Percentiles rank a stretch among this genome's conserved stretches.
These are phyloP conservation scores for Neonectria sp. DNA, from an alignment of 2,329 filamentous ascomycete species.

Conservation along the genomic window DNA sequence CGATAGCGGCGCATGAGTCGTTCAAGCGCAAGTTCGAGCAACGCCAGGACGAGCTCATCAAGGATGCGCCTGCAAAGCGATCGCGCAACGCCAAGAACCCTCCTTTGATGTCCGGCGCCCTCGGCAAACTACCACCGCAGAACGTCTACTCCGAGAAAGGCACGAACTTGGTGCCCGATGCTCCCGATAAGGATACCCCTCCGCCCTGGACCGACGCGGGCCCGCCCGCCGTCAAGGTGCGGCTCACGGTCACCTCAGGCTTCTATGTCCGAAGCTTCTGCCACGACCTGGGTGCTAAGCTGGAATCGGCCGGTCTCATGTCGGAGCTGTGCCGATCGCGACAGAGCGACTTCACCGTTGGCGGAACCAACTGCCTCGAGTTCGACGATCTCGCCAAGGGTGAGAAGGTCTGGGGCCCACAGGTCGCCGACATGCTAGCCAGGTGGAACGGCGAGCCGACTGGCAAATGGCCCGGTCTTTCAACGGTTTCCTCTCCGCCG, in stretches of 20 bases:
- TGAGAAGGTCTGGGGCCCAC: constrained; percentile 86
- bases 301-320: constrained; percentile 90
- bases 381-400: constrained; percentile 83
- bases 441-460: constrained; percentile 58
- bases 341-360: constrained; percentile 85
- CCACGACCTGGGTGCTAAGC: constrained; percentile 88
- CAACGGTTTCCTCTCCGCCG: constrained; percentile 29
- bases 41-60: constrained; percentile 70
- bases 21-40: constrained; percentile 73
- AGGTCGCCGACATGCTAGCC: constrained; percentile 69
- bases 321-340: constrained; percentile 83
- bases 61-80: constrained; percentile 61
- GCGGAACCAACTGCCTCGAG: constrained; percentile 80
- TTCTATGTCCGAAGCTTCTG: constrained; percentile 97
- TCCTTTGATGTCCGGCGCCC: constrained; percentile 71
- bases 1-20: constrained; percentile 68
- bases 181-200: constrained; percentile 63
- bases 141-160: constrained; percentile 59
- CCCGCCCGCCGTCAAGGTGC: constrained; percentile 84
- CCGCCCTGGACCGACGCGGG: constrained; percentile 73
- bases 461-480: constrained; percentile 41
- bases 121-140: constrained; percentile 66
- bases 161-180: constrained; percentile 67
- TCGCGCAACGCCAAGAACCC: constrained; percentile 50
- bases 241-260: constrained; percentile 93